Conservation (phyloP, 257 asterid species). For the Nicotiana undulata region DNA sequence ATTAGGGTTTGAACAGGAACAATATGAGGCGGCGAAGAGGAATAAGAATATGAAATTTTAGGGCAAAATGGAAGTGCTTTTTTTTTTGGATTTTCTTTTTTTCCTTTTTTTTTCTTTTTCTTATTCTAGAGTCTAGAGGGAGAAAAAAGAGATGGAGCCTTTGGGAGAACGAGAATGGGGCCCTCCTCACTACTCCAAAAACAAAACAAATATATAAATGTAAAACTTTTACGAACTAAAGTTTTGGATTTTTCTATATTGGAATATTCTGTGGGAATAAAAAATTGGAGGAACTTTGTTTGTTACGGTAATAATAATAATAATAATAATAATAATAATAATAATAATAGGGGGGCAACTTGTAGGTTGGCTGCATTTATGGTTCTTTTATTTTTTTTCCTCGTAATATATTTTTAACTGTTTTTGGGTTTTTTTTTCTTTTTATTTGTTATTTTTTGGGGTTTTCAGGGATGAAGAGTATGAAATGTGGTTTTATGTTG, state of each 20-base stretch:
- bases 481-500: not conserved
- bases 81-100: too few species aligned
- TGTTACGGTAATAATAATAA: not conserved
- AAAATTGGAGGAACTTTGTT: not conserved
- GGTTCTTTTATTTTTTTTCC: not conserved
- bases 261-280: not conserved
- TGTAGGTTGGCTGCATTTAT: not conserved
- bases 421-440: not conserved
- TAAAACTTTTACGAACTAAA: not conserved
- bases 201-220: not conserved
- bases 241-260: not conserved
- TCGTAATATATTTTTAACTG: not conserved
- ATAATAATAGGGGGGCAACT: not conserved
- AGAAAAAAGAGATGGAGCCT: not conserved
- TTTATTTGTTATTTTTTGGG: not conserved
- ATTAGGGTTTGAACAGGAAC: not conserved
- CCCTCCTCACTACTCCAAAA: constrained; percentile 14
- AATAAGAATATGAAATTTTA: constrained; percentile 13
- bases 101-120: not conserved
- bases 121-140: not conserved
- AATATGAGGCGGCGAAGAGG: constrained; percentile 17
- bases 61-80: constrained; percentile 1
- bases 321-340: too few species aligned
- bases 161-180: constrained; percentile 9
- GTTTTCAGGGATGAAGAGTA: not conserved